Base-by-base conservation (phyloP, 345 rosid species). In the Rhodomyrtus tomentosa region DNA sequence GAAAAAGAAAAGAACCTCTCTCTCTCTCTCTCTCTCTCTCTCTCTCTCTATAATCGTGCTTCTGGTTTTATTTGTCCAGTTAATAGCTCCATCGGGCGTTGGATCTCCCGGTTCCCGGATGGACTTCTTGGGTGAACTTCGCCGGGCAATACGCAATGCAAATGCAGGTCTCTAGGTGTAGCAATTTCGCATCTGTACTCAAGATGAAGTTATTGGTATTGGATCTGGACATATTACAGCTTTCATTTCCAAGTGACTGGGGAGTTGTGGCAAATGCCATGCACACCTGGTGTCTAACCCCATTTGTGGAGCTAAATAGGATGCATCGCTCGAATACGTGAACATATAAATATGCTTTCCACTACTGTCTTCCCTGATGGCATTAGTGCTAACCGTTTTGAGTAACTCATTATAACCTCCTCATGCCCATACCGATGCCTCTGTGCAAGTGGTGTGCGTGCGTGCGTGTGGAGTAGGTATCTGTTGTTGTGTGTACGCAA, bases 51-150 rank as follows among this genome's bases (percentile, higher is more conserved):
- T 11, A 9, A 53, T 52, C 48, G 24, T 25, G 40, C 27, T 56
- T 51, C 13, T 51, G 42, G 16, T 62, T 62, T 62, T 32, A 38
- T 62, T 62, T 32, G 42, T 62, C 76, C 42, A 62, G 76, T 62
- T 62, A 32, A 62, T 62, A 32, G 42, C 24, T 32, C 76, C 42
- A 18, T 16, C 76, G 8, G 24, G 42, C 7, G 76, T 32, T 62
- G 76, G 12, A 62, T 73, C 87, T 56, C 84, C 88, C 2, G 72
- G 59, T 73, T 62, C 90, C n/a, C 93, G 88, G 87, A 87, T 87
- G 84, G 95, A 92, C 85, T 93, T 94, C 87, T 82, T 93, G 86
- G 88, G 88, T 54, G 96, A 94, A 87, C 94, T 93, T 83, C 89
- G 84, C 48, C 88, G 83, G 82, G 91, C 90, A 87, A 90, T 94